These are phyloP conservation scores for Trichoderma endophyticum DNA, from an alignment of 2,329 filamentous ascomycete genomes.

Conservation along the genomic window DNA sequence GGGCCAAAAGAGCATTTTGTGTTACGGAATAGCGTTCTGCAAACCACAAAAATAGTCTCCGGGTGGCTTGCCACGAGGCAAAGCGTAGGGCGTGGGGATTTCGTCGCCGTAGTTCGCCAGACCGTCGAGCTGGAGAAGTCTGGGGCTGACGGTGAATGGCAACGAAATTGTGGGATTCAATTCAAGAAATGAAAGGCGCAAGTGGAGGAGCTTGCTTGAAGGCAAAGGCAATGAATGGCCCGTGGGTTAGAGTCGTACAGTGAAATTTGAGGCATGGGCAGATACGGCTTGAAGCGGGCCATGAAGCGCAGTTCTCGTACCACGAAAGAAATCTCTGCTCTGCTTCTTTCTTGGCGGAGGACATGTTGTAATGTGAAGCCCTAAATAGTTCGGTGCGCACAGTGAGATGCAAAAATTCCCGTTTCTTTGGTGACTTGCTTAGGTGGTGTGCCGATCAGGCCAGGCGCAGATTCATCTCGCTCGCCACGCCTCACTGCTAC, in stretches of 20 bases:
- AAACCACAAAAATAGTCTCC: neutral
- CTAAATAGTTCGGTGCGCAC: neutral
- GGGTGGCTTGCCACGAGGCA: conserved; percentile 11
- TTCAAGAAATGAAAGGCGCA: neutral
- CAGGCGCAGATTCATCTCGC: neutral
- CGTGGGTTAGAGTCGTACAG: neutral
- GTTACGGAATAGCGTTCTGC: neutral
- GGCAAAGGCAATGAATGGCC: neutral
- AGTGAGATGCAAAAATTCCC: neutral
- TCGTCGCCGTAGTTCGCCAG: neutral
- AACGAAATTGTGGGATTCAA: neutral
- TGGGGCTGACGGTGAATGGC: conserved; percentile 9
- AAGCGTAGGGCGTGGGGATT: neutral
- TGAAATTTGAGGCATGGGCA: neutral
- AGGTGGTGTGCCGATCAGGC: neutral
- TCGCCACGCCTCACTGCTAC: neutral
- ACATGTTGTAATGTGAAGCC: neutral
- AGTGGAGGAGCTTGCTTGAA: neutral
- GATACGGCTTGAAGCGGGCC: conserved; percentile 7
- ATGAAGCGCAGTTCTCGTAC: neutral
- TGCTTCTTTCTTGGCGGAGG: neutral
- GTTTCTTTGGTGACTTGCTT: neutral
- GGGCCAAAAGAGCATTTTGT: neutral
- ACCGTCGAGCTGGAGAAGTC: neutral
- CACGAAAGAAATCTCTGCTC: neutral